Conservation (phyloP, 768 basidiomycete species). For the Tubosaeta sp. region DNA sequence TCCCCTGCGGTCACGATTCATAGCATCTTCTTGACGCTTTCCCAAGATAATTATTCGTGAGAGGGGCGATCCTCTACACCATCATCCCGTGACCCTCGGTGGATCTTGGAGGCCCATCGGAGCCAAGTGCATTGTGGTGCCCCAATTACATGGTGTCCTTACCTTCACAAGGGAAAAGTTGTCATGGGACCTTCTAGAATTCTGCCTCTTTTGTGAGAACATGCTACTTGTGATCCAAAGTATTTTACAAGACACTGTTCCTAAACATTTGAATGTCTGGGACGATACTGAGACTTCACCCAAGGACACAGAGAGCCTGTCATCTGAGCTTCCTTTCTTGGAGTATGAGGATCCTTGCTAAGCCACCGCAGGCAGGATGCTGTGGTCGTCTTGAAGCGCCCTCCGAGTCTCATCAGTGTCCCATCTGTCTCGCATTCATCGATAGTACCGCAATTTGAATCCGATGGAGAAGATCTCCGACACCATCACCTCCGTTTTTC, state of each 20-base stretch:
- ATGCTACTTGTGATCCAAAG: no score
- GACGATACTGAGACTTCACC: not conserved
- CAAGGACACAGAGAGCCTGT: not conserved
- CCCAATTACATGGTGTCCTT: not conserved
- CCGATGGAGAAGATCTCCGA: conserved; percentile 25
- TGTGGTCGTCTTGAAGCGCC: not conserved
- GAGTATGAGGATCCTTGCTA: not conserved
- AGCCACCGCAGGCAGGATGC: not conserved
- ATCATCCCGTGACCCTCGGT: not conserved
- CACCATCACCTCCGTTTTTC: conserved; percentile 23
- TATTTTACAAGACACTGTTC: no score
- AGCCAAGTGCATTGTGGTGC: no score
- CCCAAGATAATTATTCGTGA: not conserved
- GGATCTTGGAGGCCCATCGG: no score
- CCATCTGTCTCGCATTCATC: not conserved
- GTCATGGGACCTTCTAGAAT: not conserved
- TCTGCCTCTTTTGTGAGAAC: not conserved
- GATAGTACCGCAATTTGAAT: not conserved
- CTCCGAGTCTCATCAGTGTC: not conserved
- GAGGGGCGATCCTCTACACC: not conserved
- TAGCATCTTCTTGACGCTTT: not conserved
- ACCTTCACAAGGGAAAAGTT: not conserved
- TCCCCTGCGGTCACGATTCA: no score
- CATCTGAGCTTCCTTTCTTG: not conserved
- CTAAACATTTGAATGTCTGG: not conserved